Evolutionary conservation across 1,139 yeast species (phyloP), one percentile per base, ranked within the genome.

Genomic region (Geotrichum europaeum): DNA sequence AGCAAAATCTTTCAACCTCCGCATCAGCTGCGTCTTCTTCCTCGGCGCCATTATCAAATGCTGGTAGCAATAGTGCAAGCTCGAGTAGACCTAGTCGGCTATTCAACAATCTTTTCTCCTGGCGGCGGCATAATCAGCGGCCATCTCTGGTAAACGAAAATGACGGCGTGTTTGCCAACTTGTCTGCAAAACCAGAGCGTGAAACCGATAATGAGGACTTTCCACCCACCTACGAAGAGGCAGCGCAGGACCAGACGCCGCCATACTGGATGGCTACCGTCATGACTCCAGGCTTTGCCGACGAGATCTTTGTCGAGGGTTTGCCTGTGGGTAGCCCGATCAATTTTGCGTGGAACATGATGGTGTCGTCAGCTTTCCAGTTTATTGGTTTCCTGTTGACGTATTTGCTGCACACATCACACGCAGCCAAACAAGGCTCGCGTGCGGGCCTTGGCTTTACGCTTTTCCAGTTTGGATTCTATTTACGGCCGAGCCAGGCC

Each of bases 231-330:
- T 94, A 95, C 74, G 97, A 89, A 63, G 97, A 92, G 70, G 98
- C 97, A 0, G 92, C 97, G 0, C 89, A 94, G 2, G 99, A 94
- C 72, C 84, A 96, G 25, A 84, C 96, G 0, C 99, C 99, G 0
- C 96, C 96, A 54, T 95, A 95, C 73, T 95, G 97, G 96, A 99
- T 95, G 72, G 84, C 91, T 20, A 85, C 96, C 0, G 86, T 92
- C 60, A 82, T 91, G 70, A 84, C 96, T 1, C 90, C 92, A 18
- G 90, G 91, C 62, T 68, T 72, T 65, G 88, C 86, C 60, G 97
- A 94, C 71, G 98, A 92, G 72, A 86, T 94, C 50, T 90, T 90
- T 73, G 91, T 95, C 49, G 97, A 94, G 67, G 98, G 98, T 0
- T 78, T 95, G 65, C 98, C 99, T 0, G 98, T 92, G 18, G 99